Evolutionary conservation across 371 early-diverging fungal species (phyloP).

Genomic region (Mortierella sp.): DNA sequence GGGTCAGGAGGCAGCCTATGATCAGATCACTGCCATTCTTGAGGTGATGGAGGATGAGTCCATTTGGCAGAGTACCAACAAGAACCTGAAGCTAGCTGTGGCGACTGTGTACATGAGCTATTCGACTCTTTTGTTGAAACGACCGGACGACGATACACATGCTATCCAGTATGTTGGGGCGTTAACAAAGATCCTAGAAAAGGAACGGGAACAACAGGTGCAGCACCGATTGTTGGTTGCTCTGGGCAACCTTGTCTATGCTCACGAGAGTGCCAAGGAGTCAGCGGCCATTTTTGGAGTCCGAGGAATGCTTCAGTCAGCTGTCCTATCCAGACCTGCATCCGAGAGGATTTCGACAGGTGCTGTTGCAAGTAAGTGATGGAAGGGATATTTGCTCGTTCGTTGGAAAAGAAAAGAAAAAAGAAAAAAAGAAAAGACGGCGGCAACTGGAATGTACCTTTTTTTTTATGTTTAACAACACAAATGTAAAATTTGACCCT

Average conservation of each 20-base stretch:
- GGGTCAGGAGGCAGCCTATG: conserved; percentile 31
- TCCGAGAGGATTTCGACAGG: conserved; percentile 32
- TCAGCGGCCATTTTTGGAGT: conserved; percentile 49
- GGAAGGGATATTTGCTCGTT: neutral
- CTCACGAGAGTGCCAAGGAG: conserved; percentile 46
- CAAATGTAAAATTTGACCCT: too few species aligned
- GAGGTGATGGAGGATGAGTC: conserved; percentile 40
- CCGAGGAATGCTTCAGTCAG: conserved; percentile 27
- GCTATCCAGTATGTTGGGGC: conserved; percentile 39
- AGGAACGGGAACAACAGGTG: conserved; percentile 51
- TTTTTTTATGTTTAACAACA: conserved; percentile 1
- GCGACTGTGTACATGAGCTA: conserved; percentile 49
- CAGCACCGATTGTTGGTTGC: conserved; percentile 48
- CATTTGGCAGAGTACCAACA: conserved; percentile 47
- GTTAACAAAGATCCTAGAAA: conserved; percentile 31
- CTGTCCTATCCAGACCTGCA: conserved; percentile 38
- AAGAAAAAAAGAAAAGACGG: neutral
- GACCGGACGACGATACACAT: conserved; percentile 32
- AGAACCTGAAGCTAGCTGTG: conserved; percentile 35
- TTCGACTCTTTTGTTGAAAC: conserved; percentile 41
- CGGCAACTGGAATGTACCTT: neutral
- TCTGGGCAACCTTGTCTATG: conserved; percentile 48
- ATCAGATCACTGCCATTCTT: conserved; percentile 24
- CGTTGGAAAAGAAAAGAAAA: neutral
- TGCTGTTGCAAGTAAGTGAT: conserved; percentile 42